phyloP scores from a whole-genome alignment of 2,329 filamentous ascomycete genomes.

The Aspergillus sojae region DNA sequence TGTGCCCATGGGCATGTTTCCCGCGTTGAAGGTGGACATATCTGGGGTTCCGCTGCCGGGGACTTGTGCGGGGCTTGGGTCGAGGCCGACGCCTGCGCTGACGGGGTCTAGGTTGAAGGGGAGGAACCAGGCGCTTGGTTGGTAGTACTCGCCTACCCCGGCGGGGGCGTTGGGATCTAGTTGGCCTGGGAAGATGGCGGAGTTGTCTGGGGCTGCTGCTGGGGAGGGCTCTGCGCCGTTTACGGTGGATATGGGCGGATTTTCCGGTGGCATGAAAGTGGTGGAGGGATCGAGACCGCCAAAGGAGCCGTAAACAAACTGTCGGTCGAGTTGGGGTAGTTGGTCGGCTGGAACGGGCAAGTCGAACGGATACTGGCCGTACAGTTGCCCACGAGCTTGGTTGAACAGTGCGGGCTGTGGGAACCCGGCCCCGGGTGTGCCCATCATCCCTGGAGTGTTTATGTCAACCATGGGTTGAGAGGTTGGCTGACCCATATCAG shows the following conservation, averaged over 20 bases:
- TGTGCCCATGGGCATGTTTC: conserved; percentile 27
- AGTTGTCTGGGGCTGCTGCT: conserved; percentile 20
- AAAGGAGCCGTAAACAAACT: conserved; percentile 76
- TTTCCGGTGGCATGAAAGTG: conserved; percentile 33
- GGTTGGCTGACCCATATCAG: conserved; percentile 30
- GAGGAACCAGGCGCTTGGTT: conserved; percentile 79
- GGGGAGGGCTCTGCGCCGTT: conserved; percentile 26
- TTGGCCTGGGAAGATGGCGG: conserved; percentile 38
- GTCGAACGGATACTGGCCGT: conserved; percentile 39
- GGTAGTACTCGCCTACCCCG: conserved; percentile 41
- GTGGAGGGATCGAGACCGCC: conserved; percentile 52
- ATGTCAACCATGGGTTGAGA: conserved; percentile 32
- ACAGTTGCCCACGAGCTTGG: conserved; percentile 29
- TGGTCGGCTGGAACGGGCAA: conserved; percentile 43
- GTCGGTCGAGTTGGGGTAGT: conserved; percentile 72
- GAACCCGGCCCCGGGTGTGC: conserved; percentile 37
- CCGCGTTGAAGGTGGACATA: conserved; percentile 25
- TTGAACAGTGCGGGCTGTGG: conserved; percentile 39
- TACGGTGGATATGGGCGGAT: conserved; percentile 30
- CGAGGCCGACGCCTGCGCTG: conserved; percentile 23
- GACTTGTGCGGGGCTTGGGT: conserved; percentile 13
- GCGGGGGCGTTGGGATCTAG: conserved; percentile 39
- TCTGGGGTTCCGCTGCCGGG: conserved; percentile 16
- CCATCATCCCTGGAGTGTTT: conserved; percentile 32
- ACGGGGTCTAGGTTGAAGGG: conserved; percentile 84